phyloP scores from a whole-genome alignment of 192 early-diverging fungal genomes.

The Thoreauomyces humboldtii region DNA sequence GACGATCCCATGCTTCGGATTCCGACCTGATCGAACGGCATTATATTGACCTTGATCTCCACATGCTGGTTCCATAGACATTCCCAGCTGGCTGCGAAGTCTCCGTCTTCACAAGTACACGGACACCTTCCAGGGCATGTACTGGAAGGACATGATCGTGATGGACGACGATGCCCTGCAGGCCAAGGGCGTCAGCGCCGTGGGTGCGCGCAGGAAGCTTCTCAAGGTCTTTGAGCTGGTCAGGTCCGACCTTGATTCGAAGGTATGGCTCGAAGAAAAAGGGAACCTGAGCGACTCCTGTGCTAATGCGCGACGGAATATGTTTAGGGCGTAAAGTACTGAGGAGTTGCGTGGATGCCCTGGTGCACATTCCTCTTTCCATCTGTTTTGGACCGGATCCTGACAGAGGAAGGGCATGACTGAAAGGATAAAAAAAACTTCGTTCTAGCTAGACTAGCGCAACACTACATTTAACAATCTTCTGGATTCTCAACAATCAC shows the following conservation, averaged over 20 bases:
- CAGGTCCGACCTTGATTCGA: conserved; percentile 34
- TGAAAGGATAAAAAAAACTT: too few relatives aligned
- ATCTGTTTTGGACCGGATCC: too few relatives aligned
- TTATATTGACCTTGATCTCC: not conserved
- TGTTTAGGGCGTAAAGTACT: too few relatives aligned
- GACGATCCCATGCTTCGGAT: not conserved
- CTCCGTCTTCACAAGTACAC: conserved; percentile 97
- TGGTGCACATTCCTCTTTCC: too few relatives aligned
- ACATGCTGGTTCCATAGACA: conserved; percentile 57
- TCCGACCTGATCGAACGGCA: too few relatives aligned
- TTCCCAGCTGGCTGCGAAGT: conserved; percentile 88
- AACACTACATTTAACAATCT: too few relatives aligned
- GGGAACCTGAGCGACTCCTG: too few relatives aligned
- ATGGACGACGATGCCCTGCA: conserved; percentile 79
- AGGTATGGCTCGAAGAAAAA: conserved; percentile 25
- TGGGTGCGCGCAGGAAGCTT: conserved; percentile 95
- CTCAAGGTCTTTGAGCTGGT: conserved; percentile 93
- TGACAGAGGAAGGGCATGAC: too few relatives aligned
- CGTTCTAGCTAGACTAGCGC: too few relatives aligned
- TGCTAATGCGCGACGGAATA: too few relatives aligned
- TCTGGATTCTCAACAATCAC: too few relatives aligned
- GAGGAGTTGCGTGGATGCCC: too few relatives aligned
- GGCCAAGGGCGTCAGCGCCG: conserved; percentile 81
- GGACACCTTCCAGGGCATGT: conserved; percentile 76
- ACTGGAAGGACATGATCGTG: conserved; percentile 87